A percentile compares a stretch with the other conserved stretches of the same genome.
phyloP scores from a whole-genome alignment of 2,329 filamentous ascomycete species.

The Trichophyton rubrum region DNA sequence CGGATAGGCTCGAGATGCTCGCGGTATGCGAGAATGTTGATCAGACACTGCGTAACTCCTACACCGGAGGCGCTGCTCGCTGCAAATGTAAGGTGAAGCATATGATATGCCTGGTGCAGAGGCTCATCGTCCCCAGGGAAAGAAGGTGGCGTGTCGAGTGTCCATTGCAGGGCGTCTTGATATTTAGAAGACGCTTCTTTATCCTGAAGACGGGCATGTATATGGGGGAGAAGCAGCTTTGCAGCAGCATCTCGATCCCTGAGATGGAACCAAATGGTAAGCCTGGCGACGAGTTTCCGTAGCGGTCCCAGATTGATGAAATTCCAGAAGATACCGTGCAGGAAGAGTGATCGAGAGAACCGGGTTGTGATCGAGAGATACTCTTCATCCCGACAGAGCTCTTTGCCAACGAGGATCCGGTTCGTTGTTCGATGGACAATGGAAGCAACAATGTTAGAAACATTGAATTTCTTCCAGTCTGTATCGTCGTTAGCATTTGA shows the following conservation, averaged over 20 bases:
- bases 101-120: background rate
- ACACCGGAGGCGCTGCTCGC: slow-evolving; percentile 13
- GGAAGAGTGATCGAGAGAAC: background rate
- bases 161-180: slow-evolving; percentile 2
- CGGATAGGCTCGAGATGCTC: slow-evolving; percentile 16
- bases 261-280: slow-evolving; percentile 9
- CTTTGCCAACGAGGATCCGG: slow-evolving; percentile 8
- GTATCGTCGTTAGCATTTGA: background rate
- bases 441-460: background rate
- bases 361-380: slow-evolving; percentile 9
- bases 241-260: slow-evolving; percentile 14
- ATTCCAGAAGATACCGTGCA: slow-evolving; percentile 16
- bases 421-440: background rate
- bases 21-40: slow-evolving; percentile 14
- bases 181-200: slow-evolving; percentile 10
- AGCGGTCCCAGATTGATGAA: background rate
- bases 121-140: background rate
- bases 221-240: slow-evolving; percentile 24
- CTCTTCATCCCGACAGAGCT: slow-evolving; percentile 10
- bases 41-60: slow-evolving; percentile 11
- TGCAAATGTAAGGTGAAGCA: slow-evolving; percentile 11
- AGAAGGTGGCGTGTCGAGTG: background rate
- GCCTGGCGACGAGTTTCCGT: slow-evolving; percentile 5
- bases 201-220: slow-evolving; percentile 21
- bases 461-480: background rate